phyloP scores from a whole-genome alignment of 2,329 filamentous ascomycete genomes.

The Akanthomyces lecanii region DNA sequence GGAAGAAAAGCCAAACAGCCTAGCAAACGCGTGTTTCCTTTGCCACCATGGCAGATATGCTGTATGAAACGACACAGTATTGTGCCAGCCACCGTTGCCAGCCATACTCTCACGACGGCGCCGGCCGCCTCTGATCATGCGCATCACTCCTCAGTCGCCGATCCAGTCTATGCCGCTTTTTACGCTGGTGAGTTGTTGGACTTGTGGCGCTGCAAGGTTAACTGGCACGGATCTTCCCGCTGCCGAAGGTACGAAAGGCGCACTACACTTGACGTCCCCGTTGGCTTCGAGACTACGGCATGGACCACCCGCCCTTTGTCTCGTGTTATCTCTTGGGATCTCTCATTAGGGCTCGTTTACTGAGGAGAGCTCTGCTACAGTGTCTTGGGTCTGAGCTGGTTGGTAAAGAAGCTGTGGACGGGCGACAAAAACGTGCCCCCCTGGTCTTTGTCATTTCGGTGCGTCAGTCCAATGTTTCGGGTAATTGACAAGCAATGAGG shows the following conservation, averaged over 20 bases:
- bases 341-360: not conserved
- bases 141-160: not conserved
- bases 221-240: conserved; percentile 3
- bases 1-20: no score
- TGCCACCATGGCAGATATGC: no score
- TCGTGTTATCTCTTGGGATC: not conserved
- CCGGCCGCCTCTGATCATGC: not conserved
- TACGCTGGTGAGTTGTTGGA: not conserved
- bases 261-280: not conserved
- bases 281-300: not conserved
- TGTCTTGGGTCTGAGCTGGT: not conserved
- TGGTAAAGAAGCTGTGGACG: not conserved
- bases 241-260: not conserved
- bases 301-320: not conserved
- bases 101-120: not conserved
- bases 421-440: not conserved
- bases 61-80: no score
- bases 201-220: not conserved
- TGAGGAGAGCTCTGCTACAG: not conserved
- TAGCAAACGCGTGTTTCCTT: no score
- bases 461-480: not conserved
- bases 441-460: not conserved
- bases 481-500: not conserved
- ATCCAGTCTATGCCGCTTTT: not conserved
- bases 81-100: no score